Conservation (phyloP, 768 basidiomycete genomes). For the Phlegmacium glaucopus region DNA sequence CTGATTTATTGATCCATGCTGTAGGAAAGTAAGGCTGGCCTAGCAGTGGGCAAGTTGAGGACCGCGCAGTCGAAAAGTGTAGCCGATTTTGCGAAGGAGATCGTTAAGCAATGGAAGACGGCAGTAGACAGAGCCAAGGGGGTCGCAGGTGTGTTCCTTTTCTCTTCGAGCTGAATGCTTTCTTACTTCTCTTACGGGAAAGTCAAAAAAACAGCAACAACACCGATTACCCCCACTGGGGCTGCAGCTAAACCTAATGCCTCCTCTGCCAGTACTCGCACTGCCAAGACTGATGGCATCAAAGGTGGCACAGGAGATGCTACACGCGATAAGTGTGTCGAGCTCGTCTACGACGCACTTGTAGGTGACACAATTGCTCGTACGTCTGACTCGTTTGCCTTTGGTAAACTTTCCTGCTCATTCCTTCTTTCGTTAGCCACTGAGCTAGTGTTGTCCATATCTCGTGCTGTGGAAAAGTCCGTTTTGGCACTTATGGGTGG, state of each 20-base stretch:
- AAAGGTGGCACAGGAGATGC: conserved; percentile 59
- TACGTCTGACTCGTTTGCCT: conserved; percentile 40
- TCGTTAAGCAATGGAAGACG: conserved; percentile 90
- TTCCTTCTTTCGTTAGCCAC: conserved; percentile 42
- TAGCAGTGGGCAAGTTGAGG: conserved; percentile 90
- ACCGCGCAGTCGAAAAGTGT: conserved; percentile 70
- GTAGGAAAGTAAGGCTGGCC: conserved; percentile 88
- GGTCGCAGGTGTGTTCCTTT: conserved; percentile 2
- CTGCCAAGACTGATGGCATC: conserved; percentile 70
- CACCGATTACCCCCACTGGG: conserved; percentile 33
- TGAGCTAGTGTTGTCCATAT: conserved; percentile 63
- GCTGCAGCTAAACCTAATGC: conserved; percentile 15
- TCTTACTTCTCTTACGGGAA: neutral
- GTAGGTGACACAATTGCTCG: conserved; percentile 84
- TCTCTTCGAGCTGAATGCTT: neutral
- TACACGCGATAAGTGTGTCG: conserved; percentile 83
- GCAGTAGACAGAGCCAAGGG: conserved; percentile 64
- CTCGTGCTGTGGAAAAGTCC: conserved; percentile 68
- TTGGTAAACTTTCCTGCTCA: neutral
- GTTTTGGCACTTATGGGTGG: conserved; percentile 47
- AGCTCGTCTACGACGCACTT: conserved; percentile 90
- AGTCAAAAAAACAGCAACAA: conserved; percentile 29
- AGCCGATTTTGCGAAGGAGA: conserved; percentile 80
- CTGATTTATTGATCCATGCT: conserved; percentile 9
- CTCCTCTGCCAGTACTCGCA: conserved; percentile 42